These are phyloP conservation scores for Juglanconis oblonga DNA, from an alignment of 2,329 filamentous ascomycete genomes.

Conservation along the genomic window DNA sequence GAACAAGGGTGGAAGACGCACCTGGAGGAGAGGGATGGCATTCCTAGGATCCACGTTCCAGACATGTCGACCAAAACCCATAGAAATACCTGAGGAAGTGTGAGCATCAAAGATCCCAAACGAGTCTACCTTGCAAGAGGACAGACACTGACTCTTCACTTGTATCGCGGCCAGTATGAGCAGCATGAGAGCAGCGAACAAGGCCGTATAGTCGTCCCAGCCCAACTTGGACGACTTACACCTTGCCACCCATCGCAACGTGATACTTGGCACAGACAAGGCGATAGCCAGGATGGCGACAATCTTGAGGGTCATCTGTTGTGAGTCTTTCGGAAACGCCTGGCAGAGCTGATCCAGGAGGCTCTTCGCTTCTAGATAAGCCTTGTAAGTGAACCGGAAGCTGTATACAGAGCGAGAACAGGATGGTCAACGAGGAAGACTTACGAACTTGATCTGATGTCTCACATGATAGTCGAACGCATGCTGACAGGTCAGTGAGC, in stretches of 20 bases:
- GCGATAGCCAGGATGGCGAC: background rate
- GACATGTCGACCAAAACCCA: slow-evolving; percentile 9
- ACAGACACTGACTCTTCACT: background rate
- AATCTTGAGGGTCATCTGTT: background rate
- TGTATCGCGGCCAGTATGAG: background rate
- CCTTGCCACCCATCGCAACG: slow-evolving; percentile 5
- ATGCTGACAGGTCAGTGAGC: slow-evolving; percentile 3
- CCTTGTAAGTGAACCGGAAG: background rate
- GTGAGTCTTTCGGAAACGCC: slow-evolving; percentile 1
- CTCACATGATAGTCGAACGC: slow-evolving; percentile 5
- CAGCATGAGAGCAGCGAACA: background rate
- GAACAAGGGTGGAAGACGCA: background rate
- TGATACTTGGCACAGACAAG: slow-evolving; percentile 8
- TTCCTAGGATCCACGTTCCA: slow-evolving; percentile 8
- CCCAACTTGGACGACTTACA: slow-evolving; percentile 5
- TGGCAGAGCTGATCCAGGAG: background rate
- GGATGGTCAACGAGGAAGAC: background rate
- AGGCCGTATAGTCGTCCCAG: slow-evolving; percentile 10
- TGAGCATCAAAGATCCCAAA: background rate
- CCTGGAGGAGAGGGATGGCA: slow-evolving; percentile 5
- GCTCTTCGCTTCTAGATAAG: background rate
- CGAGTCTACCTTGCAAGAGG: background rate
- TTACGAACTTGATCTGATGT: slow-evolving; percentile 6
- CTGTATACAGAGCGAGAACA: background rate
- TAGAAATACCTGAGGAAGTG: background rate